Evolutionary conservation across 352 stramenopile genomes (phyloP).

Genomic region (Phytophthora rubi): DNA sequence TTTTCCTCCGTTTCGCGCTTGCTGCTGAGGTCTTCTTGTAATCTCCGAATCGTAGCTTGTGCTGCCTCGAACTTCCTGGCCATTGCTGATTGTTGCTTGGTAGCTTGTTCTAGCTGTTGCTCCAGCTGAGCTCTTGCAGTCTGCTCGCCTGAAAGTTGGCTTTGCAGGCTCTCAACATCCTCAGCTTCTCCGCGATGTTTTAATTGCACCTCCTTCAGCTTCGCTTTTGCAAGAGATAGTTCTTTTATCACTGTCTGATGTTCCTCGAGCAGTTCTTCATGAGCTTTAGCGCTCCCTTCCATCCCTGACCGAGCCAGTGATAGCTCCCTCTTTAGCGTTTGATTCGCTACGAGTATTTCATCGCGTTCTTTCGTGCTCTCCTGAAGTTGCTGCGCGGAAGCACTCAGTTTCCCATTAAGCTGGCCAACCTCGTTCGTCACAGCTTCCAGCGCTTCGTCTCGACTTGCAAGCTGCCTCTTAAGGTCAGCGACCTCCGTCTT

Average conservation of each 20-base stretch:
- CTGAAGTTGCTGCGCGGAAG: constrained; percentile 32
- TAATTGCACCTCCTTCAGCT: constrained; percentile 33
- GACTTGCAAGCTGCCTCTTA: constrained; percentile 32
- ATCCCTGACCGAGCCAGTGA: constrained; percentile 22
- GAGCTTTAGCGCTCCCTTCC: constrained; percentile 23
- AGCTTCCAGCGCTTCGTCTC: constrained; percentile 29
- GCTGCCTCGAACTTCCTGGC: constrained; percentile 42
- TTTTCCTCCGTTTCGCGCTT: constrained; percentile 30
- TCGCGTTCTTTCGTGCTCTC: constrained; percentile 36
- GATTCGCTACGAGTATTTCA: constrained; percentile 29
- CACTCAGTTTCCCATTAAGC: constrained; percentile 28
- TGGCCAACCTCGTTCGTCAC: constrained; percentile 25
- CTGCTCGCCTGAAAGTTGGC: constrained; percentile 33
- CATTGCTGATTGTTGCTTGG: constrained; percentile 26
- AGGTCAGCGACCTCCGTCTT: constrained; percentile 31
- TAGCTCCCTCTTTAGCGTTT: constrained; percentile 48
- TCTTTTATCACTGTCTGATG: constrained; percentile 32
- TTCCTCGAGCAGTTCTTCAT: constrained; percentile 29
- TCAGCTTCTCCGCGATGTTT: constrained; percentile 22
- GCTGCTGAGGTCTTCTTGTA: constrained; percentile 43
- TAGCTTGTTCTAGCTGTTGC: constrained; percentile 33
- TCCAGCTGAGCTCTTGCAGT: constrained; percentile 20
- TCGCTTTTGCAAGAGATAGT: constrained; percentile 29
- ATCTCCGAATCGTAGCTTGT: constrained; percentile 29
- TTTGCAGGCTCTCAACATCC: constrained; percentile 25